phyloP scores from a whole-genome alignment of 2,329 filamentous ascomycete species.

The Onygenales sp. region DNA sequence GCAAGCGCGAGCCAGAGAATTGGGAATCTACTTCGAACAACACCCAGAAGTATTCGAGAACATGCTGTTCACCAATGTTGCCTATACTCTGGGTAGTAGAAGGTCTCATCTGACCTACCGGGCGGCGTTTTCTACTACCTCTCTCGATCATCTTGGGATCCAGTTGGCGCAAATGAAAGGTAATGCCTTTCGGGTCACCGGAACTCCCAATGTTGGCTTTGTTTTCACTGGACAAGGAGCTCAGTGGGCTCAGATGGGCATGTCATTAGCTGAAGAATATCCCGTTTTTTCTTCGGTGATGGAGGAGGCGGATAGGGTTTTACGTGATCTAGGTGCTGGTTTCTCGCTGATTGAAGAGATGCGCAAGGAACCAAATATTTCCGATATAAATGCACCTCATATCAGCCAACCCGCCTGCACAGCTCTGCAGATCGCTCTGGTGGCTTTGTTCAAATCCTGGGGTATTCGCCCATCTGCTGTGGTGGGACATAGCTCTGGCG shows the following conservation, averaged over 20 bases:
- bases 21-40: too few species aligned
- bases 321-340: background rate
- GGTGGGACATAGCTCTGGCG: conserved; percentile 10
- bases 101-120: too few species aligned
- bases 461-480: conserved; percentile 7
- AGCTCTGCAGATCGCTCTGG: conserved; percentile 10
- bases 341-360: background rate
- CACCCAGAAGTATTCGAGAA: too few species aligned
- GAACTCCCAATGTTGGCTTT: background rate
- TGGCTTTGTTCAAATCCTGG: conserved; percentile 7
- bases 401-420: background rate
- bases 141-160: background rate
- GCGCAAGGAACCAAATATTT: background rate
- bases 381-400: background rate
- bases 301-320: background rate
- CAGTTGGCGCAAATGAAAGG: background rate
- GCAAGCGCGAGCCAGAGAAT: too few species aligned
- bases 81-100: too few species aligned
- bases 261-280: background rate
- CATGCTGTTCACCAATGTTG: too few species aligned
- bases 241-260: background rate
- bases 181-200: background rate
- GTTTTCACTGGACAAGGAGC: conserved; percentile 2
- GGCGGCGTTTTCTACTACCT: background rate
- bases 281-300: background rate